Conservation (phyloP, 768 basidiomycete genomes). For the Fistulinella prunicolor region DNA sequence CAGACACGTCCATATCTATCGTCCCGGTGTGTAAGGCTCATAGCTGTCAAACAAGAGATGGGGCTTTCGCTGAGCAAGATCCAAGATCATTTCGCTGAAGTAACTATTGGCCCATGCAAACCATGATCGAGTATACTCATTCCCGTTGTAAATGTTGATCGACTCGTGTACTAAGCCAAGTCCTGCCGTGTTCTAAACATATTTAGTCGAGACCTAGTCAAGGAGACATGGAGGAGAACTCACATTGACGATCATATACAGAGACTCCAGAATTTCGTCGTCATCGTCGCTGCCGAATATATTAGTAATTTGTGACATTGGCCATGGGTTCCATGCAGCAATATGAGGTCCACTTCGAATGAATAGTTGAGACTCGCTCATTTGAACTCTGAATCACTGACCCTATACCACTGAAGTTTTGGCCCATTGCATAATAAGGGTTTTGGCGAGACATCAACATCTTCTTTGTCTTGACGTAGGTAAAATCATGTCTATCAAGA, state of each 20-base stretch:
- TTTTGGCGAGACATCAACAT: slow-evolving; percentile 59
- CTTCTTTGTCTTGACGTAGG: slow-evolving; percentile 64
- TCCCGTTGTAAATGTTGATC: slow-evolving; percentile 55
- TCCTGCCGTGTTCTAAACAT: slow-evolving; percentile 60
- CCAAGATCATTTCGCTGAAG: slow-evolving; percentile 79
- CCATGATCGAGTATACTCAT: slow-evolving; percentile 67
- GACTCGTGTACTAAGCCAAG: slow-evolving; percentile 81
- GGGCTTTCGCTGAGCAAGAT: slow-evolving; percentile 72
- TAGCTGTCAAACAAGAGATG: slow-evolving; percentile 56
- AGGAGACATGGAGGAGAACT: slow-evolving; percentile 22
- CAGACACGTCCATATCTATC: too few relatives aligned
- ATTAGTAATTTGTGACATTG: slow-evolving; percentile 75
- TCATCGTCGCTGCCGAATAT: slow-evolving; percentile 77
- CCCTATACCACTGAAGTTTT: slow-evolving; percentile 68
- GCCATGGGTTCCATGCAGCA: slow-evolving; percentile 74
- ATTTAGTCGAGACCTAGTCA: background rate
- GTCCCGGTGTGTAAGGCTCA: slow-evolving; percentile 55
- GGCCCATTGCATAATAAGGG: slow-evolving; percentile 67
- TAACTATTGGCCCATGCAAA: slow-evolving; percentile 86
- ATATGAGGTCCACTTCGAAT: slow-evolving; percentile 66
- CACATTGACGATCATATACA: slow-evolving; percentile 70
- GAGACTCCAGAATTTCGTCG: slow-evolving; percentile 55
- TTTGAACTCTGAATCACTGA: slow-evolving; percentile 32
- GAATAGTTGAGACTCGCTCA: background rate
- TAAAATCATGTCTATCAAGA: slow-evolving; percentile 53